phyloP scores from a whole-genome alignment of 305 asterid species.

The Stenogyne calaminthoides region DNA sequence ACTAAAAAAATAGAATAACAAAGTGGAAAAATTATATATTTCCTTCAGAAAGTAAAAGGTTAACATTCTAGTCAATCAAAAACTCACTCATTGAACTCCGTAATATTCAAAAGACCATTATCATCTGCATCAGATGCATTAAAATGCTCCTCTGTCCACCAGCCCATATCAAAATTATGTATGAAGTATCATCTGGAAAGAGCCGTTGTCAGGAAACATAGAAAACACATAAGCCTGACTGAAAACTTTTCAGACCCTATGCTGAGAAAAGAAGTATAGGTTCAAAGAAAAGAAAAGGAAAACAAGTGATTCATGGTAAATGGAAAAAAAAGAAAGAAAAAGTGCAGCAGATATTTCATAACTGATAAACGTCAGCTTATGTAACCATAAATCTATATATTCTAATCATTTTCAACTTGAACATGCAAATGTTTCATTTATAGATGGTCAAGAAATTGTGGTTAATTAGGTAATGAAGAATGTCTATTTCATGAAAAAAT shows the following conservation, averaged over 20 bases:
- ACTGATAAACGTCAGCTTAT: neutral
- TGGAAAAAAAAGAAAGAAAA: neutral
- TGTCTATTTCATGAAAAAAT: constrained; percentile 1
- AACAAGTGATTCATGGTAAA: neutral
- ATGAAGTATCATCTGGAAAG: constrained; percentile 55
- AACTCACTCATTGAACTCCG: constrained; percentile 90
- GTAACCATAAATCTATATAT: neutral
- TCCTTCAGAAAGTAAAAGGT: constrained; percentile 1
- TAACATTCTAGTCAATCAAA: constrained; percentile 8
- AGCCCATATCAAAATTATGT: constrained; percentile 85
- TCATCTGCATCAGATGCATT: constrained; percentile 88
- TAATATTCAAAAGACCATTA: constrained; percentile 75
- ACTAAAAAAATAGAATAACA: no score
- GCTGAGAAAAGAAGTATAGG: neutral
- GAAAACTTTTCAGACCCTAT: neutral
- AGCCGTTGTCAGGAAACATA: constrained; percentile 17
- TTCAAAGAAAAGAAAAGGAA: neutral
- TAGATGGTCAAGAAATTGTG: neutral
- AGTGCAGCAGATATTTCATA: neutral
- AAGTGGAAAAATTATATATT: neutral
- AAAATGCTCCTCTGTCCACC: constrained; percentile 98
- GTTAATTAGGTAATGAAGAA: neutral
- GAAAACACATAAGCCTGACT: neutral
- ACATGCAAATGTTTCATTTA: neutral
- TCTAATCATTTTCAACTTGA: neutral